These are phyloP conservation scores for Penicillium chermesinum DNA, from an alignment of 495 filamentous ascomycete species.

Conservation along the genomic window DNA sequence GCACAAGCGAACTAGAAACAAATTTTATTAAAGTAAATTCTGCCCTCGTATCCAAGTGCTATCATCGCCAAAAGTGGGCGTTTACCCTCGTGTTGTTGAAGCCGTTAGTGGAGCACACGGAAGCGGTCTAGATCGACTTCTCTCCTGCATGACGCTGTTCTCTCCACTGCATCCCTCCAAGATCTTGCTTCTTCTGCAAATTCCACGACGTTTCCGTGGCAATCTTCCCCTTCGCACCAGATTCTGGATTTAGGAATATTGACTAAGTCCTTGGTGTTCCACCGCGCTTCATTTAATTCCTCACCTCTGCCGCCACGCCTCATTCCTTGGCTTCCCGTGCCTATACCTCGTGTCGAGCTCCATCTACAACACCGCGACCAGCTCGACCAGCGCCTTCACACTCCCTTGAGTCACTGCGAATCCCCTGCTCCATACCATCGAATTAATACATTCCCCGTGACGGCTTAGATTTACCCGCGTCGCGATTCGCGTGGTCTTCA, in stretches of 20 bases:
- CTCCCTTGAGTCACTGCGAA: too few species aligned
- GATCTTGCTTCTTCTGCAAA: constrained; percentile 1
- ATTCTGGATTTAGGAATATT: too few species aligned
- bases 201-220: too few species aligned
- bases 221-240: too few species aligned
- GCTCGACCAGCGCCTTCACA: too few species aligned
- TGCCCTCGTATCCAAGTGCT: too few species aligned
- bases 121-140: constrained; percentile 23
- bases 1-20: too few species aligned
- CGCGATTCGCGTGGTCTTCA: not conserved
- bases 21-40: not conserved
- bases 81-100: not conserved
- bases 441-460: too few species aligned
- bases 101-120: constrained; percentile 20
- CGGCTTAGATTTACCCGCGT: not conserved
- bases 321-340: constrained; percentile 1
- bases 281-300: too few species aligned
- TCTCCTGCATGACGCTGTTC: constrained; percentile 15
- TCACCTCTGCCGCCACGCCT: not conserved
- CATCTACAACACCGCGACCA: not conserved
- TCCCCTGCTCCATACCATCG: too few species aligned
- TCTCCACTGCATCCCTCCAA: constrained; percentile 8
- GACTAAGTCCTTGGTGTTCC: too few species aligned
- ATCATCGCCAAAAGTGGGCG: too few species aligned
- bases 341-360: not conserved